phyloP scores from a whole-genome alignment of 768 basidiomycete genomes.

The Russula foetens region DNA sequence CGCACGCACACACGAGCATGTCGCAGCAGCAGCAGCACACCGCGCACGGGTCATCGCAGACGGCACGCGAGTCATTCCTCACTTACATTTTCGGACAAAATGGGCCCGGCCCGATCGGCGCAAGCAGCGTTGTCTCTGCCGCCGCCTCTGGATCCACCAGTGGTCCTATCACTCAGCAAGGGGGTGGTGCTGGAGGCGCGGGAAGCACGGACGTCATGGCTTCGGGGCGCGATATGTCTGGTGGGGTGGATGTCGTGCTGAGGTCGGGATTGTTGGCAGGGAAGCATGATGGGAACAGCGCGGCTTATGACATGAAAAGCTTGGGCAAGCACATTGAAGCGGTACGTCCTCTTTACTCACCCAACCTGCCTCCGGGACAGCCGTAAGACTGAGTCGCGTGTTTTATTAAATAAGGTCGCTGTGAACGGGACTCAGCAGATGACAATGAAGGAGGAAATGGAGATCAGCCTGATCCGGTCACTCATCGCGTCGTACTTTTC shows the following conservation, averaged over 20 bases:
- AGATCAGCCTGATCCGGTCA: slow-evolving; percentile 88
- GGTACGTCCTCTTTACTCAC: slow-evolving; percentile 44
- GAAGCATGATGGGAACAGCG: slow-evolving; percentile 67
- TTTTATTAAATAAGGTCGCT: slow-evolving; percentile 29
- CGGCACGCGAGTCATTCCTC: slow-evolving; percentile 86
- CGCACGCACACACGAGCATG: neutral
- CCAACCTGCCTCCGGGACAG: neutral
- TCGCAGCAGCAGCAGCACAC: neutral
- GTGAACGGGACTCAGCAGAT: slow-evolving; percentile 53
- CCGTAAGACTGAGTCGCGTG: neutral
- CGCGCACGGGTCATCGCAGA: slow-evolving; percentile 27
- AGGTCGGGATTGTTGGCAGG: slow-evolving; percentile 59
- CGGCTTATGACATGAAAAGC: slow-evolving; percentile 98
- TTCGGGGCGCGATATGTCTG: slow-evolving; percentile 59
- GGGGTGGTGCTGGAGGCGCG: slow-evolving; percentile 18
- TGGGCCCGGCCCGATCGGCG: slow-evolving; percentile 64
- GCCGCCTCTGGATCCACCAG: neutral
- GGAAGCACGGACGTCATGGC: slow-evolving; percentile 34
- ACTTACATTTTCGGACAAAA: slow-evolving; percentile 97
- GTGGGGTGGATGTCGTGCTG: slow-evolving; percentile 40
- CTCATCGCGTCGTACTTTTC: slow-evolving; percentile 94
- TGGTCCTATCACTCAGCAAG: neutral
- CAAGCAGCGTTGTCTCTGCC: slow-evolving; percentile 26
- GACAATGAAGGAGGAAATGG: slow-evolving; percentile 89
- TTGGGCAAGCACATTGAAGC: slow-evolving; percentile 96